A percentile compares a stretch with the other conserved stretches of the same genome.
Evolutionary conservation across 1,284 basidiomycete genomes (phyloP).

Genomic region (Sporisorium exsertum): DNA sequence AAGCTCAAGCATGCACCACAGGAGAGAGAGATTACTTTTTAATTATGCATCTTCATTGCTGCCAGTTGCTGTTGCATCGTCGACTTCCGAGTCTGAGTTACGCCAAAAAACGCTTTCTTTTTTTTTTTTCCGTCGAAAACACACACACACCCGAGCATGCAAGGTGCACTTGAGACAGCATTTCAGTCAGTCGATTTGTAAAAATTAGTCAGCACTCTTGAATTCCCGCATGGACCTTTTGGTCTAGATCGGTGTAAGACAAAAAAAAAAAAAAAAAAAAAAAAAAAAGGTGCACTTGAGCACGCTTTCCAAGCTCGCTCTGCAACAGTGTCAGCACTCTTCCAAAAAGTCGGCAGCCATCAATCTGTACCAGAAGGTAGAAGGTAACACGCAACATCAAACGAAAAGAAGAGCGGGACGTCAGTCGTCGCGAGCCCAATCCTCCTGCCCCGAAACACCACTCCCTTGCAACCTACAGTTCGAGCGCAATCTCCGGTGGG

Average conservation of each 20-base stretch:
- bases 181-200: no score
- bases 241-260: no score
- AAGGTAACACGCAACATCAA: neutral
- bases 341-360: constrained; percentile 67
- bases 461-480: constrained; percentile 77
- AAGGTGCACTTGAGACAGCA: no score
- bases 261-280: no score
- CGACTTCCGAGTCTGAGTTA: no score
- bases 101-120: neutral
- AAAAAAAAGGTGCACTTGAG: no score
- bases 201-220: no score
- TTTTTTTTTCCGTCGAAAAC: neutral
- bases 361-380: constrained; percentile 21
- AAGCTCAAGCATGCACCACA: neutral
- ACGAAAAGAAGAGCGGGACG: neutral
- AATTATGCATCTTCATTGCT: neutral
- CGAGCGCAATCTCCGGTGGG: constrained; percentile 82
- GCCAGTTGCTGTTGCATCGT: no score
- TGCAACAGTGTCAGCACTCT: no score
- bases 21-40: neutral
- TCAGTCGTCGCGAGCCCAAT: neutral
- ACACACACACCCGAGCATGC: neutral
- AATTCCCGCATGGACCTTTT: no score
- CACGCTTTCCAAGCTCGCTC: no score
- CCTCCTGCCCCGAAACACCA: constrained; percentile 69